phyloP scores from a whole-genome alignment of 768 basidiomycete species.

The Tricholoma terreum region DNA sequence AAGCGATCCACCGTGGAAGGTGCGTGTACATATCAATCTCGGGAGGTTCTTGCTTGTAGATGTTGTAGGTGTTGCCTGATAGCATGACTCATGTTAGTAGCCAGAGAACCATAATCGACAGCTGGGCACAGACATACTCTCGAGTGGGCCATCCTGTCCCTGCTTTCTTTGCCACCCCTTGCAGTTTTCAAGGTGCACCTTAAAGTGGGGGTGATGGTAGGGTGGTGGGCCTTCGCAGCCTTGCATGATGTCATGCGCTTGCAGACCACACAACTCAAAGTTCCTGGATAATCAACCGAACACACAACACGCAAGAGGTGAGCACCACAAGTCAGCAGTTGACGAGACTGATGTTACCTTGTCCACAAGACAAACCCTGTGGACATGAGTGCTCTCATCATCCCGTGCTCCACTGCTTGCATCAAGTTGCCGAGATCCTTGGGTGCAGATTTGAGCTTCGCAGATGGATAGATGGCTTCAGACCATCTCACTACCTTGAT shows the following conservation, averaged over 20 bases:
- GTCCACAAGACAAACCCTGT: constrained; percentile 13
- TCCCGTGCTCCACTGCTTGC: constrained; percentile 9
- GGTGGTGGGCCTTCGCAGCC: constrained; percentile 12
- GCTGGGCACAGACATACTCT: no score
- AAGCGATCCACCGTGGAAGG: constrained; percentile 8
- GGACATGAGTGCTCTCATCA: constrained; percentile 15
- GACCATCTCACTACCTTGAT: constrained; percentile 6
- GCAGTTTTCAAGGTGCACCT: not conserved
- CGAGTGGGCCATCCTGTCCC: not conserved
- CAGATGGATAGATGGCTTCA: not conserved
- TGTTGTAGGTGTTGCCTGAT: not conserved
- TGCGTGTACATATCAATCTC: not conserved
- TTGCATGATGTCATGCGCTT: constrained; percentile 3
- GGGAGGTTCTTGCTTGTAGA: not conserved
- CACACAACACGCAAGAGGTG: no score
- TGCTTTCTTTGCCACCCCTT: not conserved
- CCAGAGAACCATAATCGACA: no score
- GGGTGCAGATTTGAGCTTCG: not conserved
- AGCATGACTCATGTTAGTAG: no score
- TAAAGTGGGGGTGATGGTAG: constrained; percentile 19
- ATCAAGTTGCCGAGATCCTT: constrained; percentile 2
- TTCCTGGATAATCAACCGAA: constrained; percentile 10
- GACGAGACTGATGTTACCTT: no score
- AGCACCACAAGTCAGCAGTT: no score
- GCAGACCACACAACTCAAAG: constrained; percentile 9